phyloP scores from a whole-genome alignment of 2,329 filamentous ascomycete species.

The Neopestalotiopsis sp. region DNA sequence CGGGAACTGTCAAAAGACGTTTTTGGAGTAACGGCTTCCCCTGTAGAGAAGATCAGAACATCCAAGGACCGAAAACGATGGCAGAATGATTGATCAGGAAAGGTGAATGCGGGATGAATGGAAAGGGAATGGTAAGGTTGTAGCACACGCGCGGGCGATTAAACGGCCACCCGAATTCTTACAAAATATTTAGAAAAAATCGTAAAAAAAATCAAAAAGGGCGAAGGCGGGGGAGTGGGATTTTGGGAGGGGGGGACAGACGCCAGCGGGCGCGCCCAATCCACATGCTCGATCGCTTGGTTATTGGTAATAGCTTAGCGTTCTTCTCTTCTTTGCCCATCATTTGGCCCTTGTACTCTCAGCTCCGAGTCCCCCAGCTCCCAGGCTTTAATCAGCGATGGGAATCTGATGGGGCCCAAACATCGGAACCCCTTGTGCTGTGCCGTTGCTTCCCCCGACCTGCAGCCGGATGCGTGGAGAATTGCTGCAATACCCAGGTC shows the following conservation, averaged over 20 bases:
- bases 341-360: neutral
- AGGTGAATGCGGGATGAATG: conserved; percentile 54
- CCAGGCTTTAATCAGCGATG: conserved; percentile 1
- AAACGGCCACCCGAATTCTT: conserved; percentile 44
- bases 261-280: conserved; percentile 4
- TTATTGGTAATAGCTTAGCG: neutral
- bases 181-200: neutral
- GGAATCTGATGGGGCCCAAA: neutral
- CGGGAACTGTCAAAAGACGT: conserved; percentile 22
- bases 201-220: conserved; percentile 31
- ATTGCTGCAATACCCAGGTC: conserved; percentile 1
- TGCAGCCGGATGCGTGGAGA: conserved; percentile 1
- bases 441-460: neutral
- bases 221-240: conserved; percentile 27
- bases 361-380: neutral
- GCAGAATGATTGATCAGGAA: conserved; percentile 52
- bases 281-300: neutral
- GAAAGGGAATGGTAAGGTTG: conserved; percentile 58
- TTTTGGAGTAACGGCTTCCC: conserved; percentile 42
- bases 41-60: conserved; percentile 42
- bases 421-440: conserved; percentile 1
- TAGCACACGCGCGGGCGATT: conserved; percentile 51
- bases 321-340: neutral
- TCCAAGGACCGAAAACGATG: conserved; percentile 36
- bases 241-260: neutral